These are phyloP conservation scores for Leishmania tropica DNA, from an alignment of 208 protist genomes.

Conservation along the genomic window DNA sequence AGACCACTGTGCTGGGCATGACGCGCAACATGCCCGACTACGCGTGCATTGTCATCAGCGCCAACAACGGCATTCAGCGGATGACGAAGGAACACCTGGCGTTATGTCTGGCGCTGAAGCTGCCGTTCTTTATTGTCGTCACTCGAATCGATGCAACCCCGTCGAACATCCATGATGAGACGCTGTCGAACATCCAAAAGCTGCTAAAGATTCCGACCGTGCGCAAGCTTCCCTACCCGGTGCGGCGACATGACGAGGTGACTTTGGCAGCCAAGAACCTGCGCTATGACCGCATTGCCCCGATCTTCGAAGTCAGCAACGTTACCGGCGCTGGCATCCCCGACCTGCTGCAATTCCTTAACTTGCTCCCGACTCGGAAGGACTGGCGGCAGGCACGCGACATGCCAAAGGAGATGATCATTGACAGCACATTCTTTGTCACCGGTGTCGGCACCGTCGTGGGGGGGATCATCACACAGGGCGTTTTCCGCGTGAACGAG, in stretches of 20 bases:
- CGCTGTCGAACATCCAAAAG: conserved; percentile 84
- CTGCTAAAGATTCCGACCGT: conserved; percentile 95
- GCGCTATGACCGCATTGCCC: conserved; percentile 80
- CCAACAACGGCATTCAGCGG: conserved; percentile 93
- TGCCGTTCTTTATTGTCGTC: conserved; percentile 96
- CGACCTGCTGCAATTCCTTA: conserved; percentile 87
- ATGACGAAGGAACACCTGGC: conserved; percentile 98
- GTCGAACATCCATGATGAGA: conserved; percentile 91
- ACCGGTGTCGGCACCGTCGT: conserved; percentile 97
- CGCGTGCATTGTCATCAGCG: conserved; percentile 92
- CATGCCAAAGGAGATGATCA: conserved; percentile 88
- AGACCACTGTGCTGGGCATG: conserved; percentile 98
- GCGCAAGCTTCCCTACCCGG: conserved; percentile 92
- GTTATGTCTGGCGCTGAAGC: conserved; percentile 95
- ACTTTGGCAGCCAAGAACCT: conserved; percentile 94
- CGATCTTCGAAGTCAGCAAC: conserved; percentile 94
- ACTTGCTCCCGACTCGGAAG: conserved; percentile 90
- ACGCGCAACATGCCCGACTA: conserved; percentile 97
- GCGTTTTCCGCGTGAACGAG: conserved; percentile 91
- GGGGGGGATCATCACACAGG: conserved; percentile 93
- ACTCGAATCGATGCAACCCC: conserved; percentile 97
- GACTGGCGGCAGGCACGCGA: conserved; percentile 84
- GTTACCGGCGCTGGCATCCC: conserved; percentile 94
- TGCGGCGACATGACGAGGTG: conserved; percentile 91
- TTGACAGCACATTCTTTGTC: conserved; percentile 94